These are phyloP conservation scores for Aspergillus sp. DNA, from an alignment of 2,329 filamentous ascomycete genomes.

Conservation along the genomic window DNA sequence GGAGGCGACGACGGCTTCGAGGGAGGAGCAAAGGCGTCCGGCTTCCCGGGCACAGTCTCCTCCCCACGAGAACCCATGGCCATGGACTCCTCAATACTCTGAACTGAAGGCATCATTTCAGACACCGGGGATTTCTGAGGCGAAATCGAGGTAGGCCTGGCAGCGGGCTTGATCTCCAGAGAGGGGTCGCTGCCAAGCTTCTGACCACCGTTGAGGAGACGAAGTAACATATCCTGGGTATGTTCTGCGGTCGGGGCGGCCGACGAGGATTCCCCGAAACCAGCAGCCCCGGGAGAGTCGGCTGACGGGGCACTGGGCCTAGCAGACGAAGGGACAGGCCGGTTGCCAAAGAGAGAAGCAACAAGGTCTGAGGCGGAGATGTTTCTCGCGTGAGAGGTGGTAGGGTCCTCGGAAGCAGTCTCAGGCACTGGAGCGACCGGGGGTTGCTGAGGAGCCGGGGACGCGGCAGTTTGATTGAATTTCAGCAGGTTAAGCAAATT, in stretches of 20 bases:
- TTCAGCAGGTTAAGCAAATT: conserved; percentile 64
- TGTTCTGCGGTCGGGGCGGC: conserved; percentile 54
- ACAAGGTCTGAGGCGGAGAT: conserved; percentile 58
- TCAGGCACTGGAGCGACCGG: conserved; percentile 23
- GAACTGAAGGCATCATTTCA: conserved; percentile 16
- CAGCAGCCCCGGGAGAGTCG: conserved; percentile 19
- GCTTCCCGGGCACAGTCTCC: conserved; percentile 20
- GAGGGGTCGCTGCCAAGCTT: conserved; percentile 38
- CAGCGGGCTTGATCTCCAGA: conserved; percentile 20
- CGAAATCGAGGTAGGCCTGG: conserved; percentile 42
- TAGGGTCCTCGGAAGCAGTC: conserved; percentile 16
- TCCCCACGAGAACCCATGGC: conserved; percentile 12
- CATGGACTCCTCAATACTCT: conserved; percentile 14
- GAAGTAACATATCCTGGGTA: conserved; percentile 81
- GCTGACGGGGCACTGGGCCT: conserved; percentile 23
- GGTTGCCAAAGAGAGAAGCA: conserved; percentile 53
- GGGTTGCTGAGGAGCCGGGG: conserved; percentile 29
- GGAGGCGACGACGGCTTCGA: conserved; percentile 32
- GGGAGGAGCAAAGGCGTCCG: conserved; percentile 38
- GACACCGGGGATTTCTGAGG: conserved; percentile 29
- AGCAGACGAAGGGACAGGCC: conserved; percentile 11
- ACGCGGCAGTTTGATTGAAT: conserved; percentile 52
- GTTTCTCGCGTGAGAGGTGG: conserved; percentile 31
- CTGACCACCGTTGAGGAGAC: conserved; percentile 71
- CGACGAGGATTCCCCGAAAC: conserved; percentile 16